Evolutionary conservation across 345 rosid species (phyloP).

Genomic region (Adansonia digitata): DNA sequence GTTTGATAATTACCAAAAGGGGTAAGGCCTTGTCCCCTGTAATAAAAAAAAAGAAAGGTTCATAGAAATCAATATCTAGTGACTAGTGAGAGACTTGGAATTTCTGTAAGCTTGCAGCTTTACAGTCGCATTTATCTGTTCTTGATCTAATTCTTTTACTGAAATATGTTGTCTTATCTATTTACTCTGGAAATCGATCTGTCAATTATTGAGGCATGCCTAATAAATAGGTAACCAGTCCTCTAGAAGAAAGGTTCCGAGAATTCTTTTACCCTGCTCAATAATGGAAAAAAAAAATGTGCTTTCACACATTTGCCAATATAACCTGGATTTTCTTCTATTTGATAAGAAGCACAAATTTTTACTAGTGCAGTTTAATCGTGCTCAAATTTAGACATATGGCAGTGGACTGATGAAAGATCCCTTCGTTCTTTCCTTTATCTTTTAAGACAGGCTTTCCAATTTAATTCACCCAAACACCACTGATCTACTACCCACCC

Average conservation of each 20-base stretch:
- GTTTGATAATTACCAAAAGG: background rate
- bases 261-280: background rate
- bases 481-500: too few species aligned
- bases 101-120: background rate
- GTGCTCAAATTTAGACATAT: background rate
- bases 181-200: background rate
- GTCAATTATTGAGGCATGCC: background rate
- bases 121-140: background rate
- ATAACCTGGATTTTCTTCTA: background rate
- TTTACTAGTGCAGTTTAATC: background rate
- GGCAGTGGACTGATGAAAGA: background rate
- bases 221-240: background rate
- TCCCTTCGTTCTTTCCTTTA: background rate
- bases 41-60: background rate
- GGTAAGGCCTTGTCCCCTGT: background rate
- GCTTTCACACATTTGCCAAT: background rate
- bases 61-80: background rate
- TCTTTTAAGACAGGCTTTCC: too few species aligned
- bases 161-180: background rate
- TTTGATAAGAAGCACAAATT: background rate
- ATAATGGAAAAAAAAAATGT: background rate
- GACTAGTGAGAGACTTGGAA: background rate
- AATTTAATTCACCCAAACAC: too few species aligned
- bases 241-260: background rate
- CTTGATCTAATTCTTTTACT: background rate